A percentile compares a stretch with the other conserved stretches of the same genome.
phyloP scores from a whole-genome alignment of 139 green algal genomes.

The Volvox reticuliferus region DNA sequence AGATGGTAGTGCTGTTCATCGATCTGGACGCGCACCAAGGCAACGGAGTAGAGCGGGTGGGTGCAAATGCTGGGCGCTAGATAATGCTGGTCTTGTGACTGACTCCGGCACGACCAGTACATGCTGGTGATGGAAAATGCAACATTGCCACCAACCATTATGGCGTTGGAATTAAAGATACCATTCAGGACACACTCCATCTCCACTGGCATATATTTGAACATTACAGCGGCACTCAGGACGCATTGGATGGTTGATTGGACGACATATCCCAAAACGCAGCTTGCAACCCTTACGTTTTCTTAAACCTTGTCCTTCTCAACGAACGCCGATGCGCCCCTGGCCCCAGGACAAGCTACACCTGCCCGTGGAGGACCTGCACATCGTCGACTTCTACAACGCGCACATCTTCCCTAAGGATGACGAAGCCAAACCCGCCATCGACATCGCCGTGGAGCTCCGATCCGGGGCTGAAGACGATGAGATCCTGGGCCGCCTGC shows the following conservation, averaged over 20 bases:
- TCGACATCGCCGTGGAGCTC: constrained; percentile 50
- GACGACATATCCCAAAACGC: too few species aligned
- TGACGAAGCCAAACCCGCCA: constrained; percentile 18
- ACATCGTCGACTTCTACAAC: constrained; percentile 57
- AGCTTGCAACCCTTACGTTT: too few species aligned
- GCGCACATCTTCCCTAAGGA: constrained; percentile 25
- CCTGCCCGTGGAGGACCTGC: constrained; percentile 44
- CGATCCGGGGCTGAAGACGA: not conserved
- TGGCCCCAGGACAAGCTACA: constrained; percentile 41
- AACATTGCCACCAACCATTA: too few species aligned
- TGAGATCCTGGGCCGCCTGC: constrained; percentile 46
- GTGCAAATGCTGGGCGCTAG: not conserved
- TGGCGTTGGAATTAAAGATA: too few species aligned
- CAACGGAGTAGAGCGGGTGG: constrained; percentile 49
- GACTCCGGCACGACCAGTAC: too few species aligned
- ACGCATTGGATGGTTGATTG: too few species aligned
- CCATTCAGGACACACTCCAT: too few species aligned
- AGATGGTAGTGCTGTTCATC: constrained; percentile 68
- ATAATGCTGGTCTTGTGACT: too few species aligned
- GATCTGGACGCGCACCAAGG: constrained; percentile 87
- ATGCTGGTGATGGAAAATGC: too few species aligned
- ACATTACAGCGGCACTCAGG: too few species aligned
- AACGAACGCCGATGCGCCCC: not conserved
- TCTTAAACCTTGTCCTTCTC: too few species aligned
- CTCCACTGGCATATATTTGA: too few species aligned